Evolutionary conservation across 129 eudicot genomes (phyloP).

Genomic region (Tagetes patula): DNA sequence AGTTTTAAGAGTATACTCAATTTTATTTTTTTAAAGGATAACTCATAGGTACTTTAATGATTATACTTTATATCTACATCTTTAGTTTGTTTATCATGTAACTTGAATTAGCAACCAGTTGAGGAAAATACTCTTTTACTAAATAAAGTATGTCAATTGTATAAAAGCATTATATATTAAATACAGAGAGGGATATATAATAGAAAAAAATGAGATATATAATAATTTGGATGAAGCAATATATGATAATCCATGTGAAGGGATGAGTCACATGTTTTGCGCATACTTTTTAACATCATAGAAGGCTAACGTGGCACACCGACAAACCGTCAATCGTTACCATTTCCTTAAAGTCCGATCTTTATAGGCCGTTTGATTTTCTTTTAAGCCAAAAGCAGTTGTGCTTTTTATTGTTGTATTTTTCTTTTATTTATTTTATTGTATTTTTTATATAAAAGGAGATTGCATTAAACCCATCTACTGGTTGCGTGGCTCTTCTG

Average conservation of each 20-base stretch:
- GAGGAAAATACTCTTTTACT: too few species aligned
- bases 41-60: too few species aligned
- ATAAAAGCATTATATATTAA: too few species aligned
- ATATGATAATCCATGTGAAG: slow-evolving; percentile 23
- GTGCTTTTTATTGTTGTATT: slow-evolving; percentile 17
- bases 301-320: slow-evolving; percentile 21
- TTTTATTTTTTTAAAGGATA: too few species aligned
- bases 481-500: slow-evolving; percentile 34
- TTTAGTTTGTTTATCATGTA: too few species aligned
- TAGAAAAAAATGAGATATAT: neutral
- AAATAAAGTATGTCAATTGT: too few species aligned
- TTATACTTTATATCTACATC: too few species aligned
- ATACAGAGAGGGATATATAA: neutral
- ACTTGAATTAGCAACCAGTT: too few species aligned
- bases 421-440: neutral
- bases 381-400: slow-evolving; percentile 2
- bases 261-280: slow-evolving; percentile 23
- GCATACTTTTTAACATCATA: slow-evolving; percentile 9
- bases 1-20: too few species aligned
- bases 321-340: slow-evolving; percentile 13
- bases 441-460: neutral
- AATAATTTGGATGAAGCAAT: slow-evolving; percentile 10
- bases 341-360: neutral
- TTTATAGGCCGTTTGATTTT: slow-evolving; percentile 30
- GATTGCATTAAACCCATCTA: slow-evolving; percentile 18